Evolutionary conservation across 2,329 filamentous ascomycete species (phyloP), one percentile per base, ranked within the genome.

Genomic region (Aspergillus piperis): DNA sequence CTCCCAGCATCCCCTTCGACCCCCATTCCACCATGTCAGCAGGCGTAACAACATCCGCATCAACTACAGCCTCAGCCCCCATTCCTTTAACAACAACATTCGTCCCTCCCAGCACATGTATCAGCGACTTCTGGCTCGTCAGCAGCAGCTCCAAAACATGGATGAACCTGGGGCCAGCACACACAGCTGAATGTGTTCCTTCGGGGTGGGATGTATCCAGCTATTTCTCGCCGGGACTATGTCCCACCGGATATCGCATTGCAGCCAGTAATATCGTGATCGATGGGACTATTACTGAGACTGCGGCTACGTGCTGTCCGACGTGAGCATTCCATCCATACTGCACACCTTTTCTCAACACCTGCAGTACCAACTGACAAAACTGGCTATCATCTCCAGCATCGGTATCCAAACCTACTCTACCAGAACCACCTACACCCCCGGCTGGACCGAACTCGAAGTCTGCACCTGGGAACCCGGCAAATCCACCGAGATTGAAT

Each of bases 141-240:
- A 52, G 49, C 49, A 52, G 49, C n/a, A 52, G 49, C 4, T 19
- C 30, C 30, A 52, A 52, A 38, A 52, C 49, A 17, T 52, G 49
- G 49, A 52, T 52, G 49, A 38, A 52, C 7, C 49, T 52, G 49
- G 49, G 49, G 2, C 49, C 49, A 19, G 13, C n/a, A 36, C 15
- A 36, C 49, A 52, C 27, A 2, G 11, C 49, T 4, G 49, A 52
- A 21, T 52, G 32, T 36, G 27, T 52, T n/a, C 49, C 49, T 2
- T 52, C 49, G 2, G 27, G 49, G 0, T 52, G 49, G 49, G 17
- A 52, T 15, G 13, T 52, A 8, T 52, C 30, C 5, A 52, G 49
- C 13, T 52, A 52, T 15, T 52, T 21, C 36, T 52, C 49, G 6
- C 49, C 49, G 11, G 49, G 49, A n/a, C 2, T 52, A 36, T 52